Evolutionary conservation across 257 asterid species (phyloP), one percentile per base, ranked within the genome.

Genomic region (Linaria vulgaris): DNA sequence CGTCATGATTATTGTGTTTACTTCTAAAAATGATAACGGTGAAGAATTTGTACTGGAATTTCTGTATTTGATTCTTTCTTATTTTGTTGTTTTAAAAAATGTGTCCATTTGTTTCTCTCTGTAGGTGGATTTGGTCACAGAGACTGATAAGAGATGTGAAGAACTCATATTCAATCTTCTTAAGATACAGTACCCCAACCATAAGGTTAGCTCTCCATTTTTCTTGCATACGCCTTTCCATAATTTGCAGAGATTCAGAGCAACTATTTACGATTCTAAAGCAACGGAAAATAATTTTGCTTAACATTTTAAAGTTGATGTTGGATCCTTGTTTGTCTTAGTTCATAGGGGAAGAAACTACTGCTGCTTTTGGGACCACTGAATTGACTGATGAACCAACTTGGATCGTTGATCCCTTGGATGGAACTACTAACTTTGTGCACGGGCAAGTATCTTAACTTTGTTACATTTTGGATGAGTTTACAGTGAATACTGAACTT

Each of bases 331-430:
- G 48, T 38, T 10, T 6, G 3, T 63, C 19, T 62, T 65, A 94
- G 97, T 85, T 90, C 82, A 94, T 94, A 56, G 97, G 99, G 63
- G 97, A 94, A 81, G 99, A 94, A 78, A 94, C 95, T 6, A 87
- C 97, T 30, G 96, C 97, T 79, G 90, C 97, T 58, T 63, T 15
- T 69, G 97, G 97, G 14, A 74, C 37, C 43, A 67, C 84, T 55
- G 88, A 75, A 74, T 80, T 94, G 78, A 94, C 97, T 12, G 92
- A 85, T 63, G 95, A 85, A 54, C 97, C 99, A 34, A 92, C 97
- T 64, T 92, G 99, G 99, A 80, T 92, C 49, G 99, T 89, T 71
- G 99, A 92, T 78, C 99, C 99, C 34, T 71, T 90, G 23, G 99
- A 94, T 70, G 99, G 99, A 75, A 94, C 99, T 4, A 90, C 95